Evolutionary conservation across 73 alveolate species (phyloP).

Genomic region (Stentor roeselii): DNA sequence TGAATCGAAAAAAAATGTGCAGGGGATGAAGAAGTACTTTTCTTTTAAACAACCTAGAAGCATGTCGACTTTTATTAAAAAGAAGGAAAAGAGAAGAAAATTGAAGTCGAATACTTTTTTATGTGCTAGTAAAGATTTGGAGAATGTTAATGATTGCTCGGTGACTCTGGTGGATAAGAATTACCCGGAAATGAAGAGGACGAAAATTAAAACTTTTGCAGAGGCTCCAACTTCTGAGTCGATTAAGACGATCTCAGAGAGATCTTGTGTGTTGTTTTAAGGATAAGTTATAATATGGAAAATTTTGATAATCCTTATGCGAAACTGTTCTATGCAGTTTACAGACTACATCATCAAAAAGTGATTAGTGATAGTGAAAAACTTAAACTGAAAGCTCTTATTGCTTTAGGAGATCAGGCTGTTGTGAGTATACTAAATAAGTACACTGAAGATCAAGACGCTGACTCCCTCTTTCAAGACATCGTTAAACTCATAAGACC

Average conservation of each 20-base stretch:
- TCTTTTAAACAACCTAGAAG: background rate
- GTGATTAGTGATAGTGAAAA: background rate
- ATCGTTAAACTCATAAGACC: constrained; percentile 1
- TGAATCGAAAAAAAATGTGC: background rate
- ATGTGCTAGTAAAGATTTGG: background rate
- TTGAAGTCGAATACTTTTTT: too few relatives aligned
- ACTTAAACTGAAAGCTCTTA: background rate
- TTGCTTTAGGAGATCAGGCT: background rate
- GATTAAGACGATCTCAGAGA: background rate
- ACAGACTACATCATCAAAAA: background rate
- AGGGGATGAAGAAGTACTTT: too few relatives aligned
- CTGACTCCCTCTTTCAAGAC: background rate
- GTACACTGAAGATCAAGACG: constrained; percentile 9
- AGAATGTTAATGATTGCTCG: background rate
- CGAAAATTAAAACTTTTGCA: background rate
- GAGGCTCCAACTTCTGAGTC: background rate
- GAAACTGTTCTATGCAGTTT: constrained; percentile 12
- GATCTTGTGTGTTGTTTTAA: background rate
- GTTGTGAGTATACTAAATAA: background rate
- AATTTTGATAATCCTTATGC: background rate
- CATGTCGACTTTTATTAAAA: background rate
- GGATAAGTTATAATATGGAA: constrained; percentile 14
- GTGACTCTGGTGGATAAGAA: background rate
- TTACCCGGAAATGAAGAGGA: background rate
- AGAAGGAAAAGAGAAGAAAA: background rate